Evolutionary conservation across 257 asterid genomes (phyloP).

Genomic region (Solanum okadae): DNA sequence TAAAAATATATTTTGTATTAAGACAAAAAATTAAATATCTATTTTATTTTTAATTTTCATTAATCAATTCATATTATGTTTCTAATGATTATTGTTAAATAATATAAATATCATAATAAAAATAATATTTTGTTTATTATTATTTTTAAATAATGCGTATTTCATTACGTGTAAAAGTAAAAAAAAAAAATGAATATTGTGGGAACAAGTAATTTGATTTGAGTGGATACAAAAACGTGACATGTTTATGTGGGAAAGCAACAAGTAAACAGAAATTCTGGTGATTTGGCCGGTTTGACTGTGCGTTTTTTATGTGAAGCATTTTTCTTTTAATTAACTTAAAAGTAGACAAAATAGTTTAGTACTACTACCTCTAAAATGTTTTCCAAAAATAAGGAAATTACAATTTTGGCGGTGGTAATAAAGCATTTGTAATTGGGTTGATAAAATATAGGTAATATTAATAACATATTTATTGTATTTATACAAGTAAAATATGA

Average conservation of each 20-base stretch:
- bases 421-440: neutral
- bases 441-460: neutral
- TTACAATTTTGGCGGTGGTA: neutral
- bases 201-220: neutral
- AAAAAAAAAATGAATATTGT: neutral
- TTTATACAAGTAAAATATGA: neutral
- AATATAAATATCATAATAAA: neutral
- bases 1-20: neutral
- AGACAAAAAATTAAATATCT: no score
- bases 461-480: neutral
- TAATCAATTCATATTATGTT: neutral
- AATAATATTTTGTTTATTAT: neutral
- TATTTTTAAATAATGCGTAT: neutral
- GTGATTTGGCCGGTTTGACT: conserved; percentile 17
- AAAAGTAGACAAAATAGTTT: neutral
- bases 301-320: neutral
- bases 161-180: neutral
- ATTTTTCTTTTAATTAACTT: neutral
- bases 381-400: neutral
- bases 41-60: neutral
- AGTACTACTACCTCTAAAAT: neutral
- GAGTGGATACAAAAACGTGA: conserved; percentile 16
- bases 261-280: neutral
- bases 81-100: neutral
- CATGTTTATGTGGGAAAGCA: neutral